Base-by-base conservation (phyloP, 108 stramenopile genomes). In the Cyclotella sp. region DNA sequence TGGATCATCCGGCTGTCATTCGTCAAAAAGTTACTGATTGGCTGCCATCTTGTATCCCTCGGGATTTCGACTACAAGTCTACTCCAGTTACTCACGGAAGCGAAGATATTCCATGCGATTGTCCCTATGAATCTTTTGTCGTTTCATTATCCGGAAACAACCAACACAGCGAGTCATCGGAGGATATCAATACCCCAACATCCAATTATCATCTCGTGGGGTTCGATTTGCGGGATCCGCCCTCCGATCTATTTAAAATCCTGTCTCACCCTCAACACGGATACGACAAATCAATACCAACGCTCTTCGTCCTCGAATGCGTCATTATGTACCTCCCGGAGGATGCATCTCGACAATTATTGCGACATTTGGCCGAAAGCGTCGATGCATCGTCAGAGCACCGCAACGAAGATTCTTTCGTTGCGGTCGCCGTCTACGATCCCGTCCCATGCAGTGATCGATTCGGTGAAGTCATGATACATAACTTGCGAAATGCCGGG, bases 291-390 rank as follows among this genome's bases (percentile, higher is more conserved):
- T 49, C 75, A 13, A 47, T 54, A 15, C 91, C 92, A n/a, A 92
- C 90, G 21, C 62, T 95, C 13, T 90, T 93, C 42, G 26, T 93
- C 9, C 45, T 87, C 51, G 95, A 95, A 84, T 95, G 95, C 59
- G 87, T 93, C 14, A 75, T 86, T 18, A 93, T 95, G 92, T 95
- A 95, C 70, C 62, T 95, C 24, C 92, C 92, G 1, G 86, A 87
- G 28, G 43, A 55, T 0, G 63, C 60, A 26, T 77, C 82, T 46
- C 59, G 78, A 28, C 24, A 64, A 9, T 70, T 93, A 39, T 44
- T 93, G 19, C 45, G 45, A 24, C 67, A 58, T 19, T 12, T 82
- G 51, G 52, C 81, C 28, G 24, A 59, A 19, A 73, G 41, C 28
- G 44, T 65, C 21, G 8, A 16, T 21, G 11, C 15, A 61, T 40